Evolutionary conservation across 768 basidiomycete genomes (phyloP), one percentile per base, ranked within the genome.

Genomic region (Russula lepida): DNA sequence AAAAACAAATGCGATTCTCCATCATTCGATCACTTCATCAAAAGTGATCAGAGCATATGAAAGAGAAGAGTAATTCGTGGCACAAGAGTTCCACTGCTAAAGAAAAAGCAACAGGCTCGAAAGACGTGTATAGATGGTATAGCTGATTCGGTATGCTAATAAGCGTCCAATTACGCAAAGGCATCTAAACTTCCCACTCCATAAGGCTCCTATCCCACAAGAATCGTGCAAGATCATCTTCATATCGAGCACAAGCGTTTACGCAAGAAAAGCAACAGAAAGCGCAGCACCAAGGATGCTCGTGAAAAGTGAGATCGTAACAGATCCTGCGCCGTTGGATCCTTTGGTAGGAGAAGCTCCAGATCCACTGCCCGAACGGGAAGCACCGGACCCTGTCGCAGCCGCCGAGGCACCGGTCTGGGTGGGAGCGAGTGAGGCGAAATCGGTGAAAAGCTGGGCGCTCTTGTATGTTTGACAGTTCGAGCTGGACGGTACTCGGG

Each of bases 391-490:
- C 2, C 23, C 39, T 6, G 21, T 43, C 7, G 33, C 6, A 4
- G 21, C 28, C 6, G 56, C 8, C 11, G 62, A 59, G 19, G 51
- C 37, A 23, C 21, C 25, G 1, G 51, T 33, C 6, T 44, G 13
- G 13, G 59, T 0, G 8, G 46, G 0, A 1, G 57, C 21, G 8
- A 39, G 19, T 3, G 51, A 32, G 13, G 47, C 19, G 21, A 68
- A 62, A 17, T 60, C 65, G 0, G 72, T 65, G 67, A 71, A 81
- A 37, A 82, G 69, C 13, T 68, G 69, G 8, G 71, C 51, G 1
- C 74, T 76, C 4, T 69, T 55, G 67, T 68, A 75, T 12, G 75
- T 73, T 43, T 71, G 68, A 59, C 80, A 82, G 68, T 75, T 76
- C 58, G 76, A 77, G 35, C 78, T 77, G 9, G 78, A 57, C 11